Evolutionary conservation across 768 basidiomycete species (phyloP).

Genomic region (Suillus occidentalis): DNA sequence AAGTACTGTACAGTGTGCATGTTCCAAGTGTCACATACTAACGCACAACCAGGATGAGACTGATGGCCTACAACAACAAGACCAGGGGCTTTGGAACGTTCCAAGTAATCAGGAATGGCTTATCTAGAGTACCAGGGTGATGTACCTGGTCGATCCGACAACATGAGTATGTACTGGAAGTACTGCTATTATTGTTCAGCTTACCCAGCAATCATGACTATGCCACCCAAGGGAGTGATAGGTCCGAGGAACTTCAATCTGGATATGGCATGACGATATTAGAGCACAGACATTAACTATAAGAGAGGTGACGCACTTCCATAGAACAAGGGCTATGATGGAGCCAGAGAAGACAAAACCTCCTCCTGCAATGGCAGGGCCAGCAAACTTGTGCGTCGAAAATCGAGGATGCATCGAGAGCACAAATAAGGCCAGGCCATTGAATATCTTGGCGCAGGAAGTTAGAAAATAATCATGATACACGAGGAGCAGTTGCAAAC

Average conservation of each 20-base stretch:
- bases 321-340: constrained; percentile 55
- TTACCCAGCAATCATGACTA: constrained; percentile 68
- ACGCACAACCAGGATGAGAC: background rate
- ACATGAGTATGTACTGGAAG: constrained; percentile 11
- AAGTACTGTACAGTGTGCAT: background rate
- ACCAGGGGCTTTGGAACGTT: background rate
- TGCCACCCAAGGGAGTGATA: constrained; percentile 65
- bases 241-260: constrained; percentile 58
- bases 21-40: background rate
- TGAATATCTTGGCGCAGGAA: constrained; percentile 50
- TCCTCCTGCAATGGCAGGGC: constrained; percentile 62
- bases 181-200: constrained; percentile 18
- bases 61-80: background rate
- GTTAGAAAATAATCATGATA: constrained; percentile 12
- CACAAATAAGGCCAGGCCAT: constrained; percentile 64
- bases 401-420: constrained; percentile 66
- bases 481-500: constrained; percentile 37
- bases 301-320: constrained; percentile 32
- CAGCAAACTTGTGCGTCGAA: constrained; percentile 59
- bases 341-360: constrained; percentile 61
- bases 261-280: constrained; percentile 9
- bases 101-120: background rate
- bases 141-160: constrained; percentile 42
- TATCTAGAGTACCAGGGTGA: constrained; percentile 48
- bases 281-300: background rate